phyloP scores from a whole-genome alignment of 148 eudicot genomes.

The Spergularia bocconei region DNA sequence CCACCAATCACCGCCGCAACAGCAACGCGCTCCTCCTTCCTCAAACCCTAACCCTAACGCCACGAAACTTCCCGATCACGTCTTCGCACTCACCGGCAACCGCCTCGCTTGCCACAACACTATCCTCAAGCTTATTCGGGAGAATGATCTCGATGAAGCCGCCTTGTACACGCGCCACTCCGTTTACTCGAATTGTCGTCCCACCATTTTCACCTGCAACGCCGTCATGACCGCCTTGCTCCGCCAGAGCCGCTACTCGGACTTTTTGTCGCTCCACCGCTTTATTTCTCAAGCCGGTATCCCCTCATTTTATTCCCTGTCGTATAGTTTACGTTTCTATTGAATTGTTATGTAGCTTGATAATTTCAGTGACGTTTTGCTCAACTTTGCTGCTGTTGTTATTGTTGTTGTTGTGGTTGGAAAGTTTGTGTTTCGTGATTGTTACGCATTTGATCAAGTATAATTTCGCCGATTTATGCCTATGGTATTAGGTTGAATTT shows the following conservation, averaged over 20 bases:
- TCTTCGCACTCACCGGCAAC: constrained; percentile 57
- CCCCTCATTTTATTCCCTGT: too few relatives aligned
- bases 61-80: constrained; percentile 74
- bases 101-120: constrained; percentile 78
- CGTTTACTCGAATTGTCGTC: constrained; percentile 82
- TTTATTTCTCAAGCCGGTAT: constrained; percentile 85
- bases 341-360: neutral
- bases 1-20: constrained; percentile 28
- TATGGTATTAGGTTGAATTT: neutral
- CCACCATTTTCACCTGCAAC: constrained; percentile 85
- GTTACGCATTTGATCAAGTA: neutral
- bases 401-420: neutral
- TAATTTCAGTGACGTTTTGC: neutral
- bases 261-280: constrained; percentile 73
- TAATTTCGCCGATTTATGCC: neutral
- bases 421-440: neutral
- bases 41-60: constrained; percentile 53
- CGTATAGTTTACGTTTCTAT: neutral
- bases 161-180: constrained; percentile 84
- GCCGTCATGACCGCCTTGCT: constrained; percentile 70
- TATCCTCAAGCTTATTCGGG: constrained; percentile 69
- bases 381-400: neutral
- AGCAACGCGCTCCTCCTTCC: constrained; percentile 23
- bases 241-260: constrained; percentile 64
- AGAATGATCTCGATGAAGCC: constrained; percentile 87